Percentiles rank a stretch among this genome's conserved stretches.
Conservation (phyloP, 2,329 filamentous ascomycete genomes). For the Venturiaceae sp. region DNA sequence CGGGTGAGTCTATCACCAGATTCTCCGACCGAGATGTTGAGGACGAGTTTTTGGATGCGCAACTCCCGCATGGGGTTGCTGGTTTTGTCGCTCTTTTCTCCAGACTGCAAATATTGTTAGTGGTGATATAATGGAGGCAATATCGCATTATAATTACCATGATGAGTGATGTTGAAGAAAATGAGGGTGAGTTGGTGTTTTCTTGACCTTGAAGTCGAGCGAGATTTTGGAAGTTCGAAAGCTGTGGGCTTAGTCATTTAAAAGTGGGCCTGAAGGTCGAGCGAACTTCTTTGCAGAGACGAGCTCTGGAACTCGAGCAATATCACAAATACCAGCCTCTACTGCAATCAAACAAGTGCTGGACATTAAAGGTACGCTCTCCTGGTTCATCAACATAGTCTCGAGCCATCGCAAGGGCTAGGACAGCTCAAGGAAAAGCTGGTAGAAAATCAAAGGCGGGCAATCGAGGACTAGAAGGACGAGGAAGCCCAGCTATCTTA, state of each 20-base stretch:
- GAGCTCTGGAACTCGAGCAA: too few relatives aligned
- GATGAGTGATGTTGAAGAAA: conserved; percentile 22
- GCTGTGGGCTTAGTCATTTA: neutral
- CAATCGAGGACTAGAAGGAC: neutral
- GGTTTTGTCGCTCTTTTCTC: conserved; percentile 55
- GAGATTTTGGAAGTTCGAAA: conserved; percentile 1
- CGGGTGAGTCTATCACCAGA: conserved; percentile 99
- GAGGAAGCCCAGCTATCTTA: neutral
- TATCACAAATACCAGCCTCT: too few relatives aligned
- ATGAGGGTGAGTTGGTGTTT: conserved; percentile 15
- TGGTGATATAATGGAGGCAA: conserved; percentile 7
- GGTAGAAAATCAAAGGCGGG: neutral
- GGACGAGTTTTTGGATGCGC: conserved; percentile 94
- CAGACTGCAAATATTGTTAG: conserved; percentile 20
- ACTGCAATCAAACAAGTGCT: neutral
- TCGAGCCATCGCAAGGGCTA: neutral
- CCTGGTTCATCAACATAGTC: neutral
- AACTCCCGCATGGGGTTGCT: conserved; percentile 99
- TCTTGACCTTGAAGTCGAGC: conserved; percentile 16
- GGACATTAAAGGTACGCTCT: neutral
- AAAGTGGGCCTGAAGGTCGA: too few relatives aligned
- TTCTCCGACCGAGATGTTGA: conserved; percentile 99
- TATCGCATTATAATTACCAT: conserved; percentile 22
- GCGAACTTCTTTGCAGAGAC: too few relatives aligned
- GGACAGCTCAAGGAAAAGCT: neutral